Evolutionary conservation across 768 basidiomycete species (phyloP).

Genomic region (Pleurotus citrinopileatus): DNA sequence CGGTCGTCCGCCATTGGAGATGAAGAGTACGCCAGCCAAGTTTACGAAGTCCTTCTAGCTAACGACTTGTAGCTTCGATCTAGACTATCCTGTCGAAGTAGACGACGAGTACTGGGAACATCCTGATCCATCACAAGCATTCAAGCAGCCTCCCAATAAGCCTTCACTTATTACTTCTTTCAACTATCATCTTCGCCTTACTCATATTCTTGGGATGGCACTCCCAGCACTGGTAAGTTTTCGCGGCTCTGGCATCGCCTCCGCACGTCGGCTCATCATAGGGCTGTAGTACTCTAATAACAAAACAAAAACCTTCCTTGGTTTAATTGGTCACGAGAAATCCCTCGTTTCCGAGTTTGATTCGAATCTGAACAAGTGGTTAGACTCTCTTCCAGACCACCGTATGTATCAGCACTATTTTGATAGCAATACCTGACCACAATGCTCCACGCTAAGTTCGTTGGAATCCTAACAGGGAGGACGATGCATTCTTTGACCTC

Average conservation of each 20-base stretch:
- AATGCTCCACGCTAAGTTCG: conserved; percentile 30
- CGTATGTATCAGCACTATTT: conserved; percentile 29
- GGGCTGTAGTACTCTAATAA: conserved; percentile 65
- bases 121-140: conserved; percentile 52
- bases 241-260: conserved; percentile 15
- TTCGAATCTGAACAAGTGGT: conserved; percentile 70
- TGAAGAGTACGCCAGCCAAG: conserved; percentile 73
- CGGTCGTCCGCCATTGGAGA: conserved; percentile 71
- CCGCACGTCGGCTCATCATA: neutral
- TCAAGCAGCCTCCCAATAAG: conserved; percentile 60
- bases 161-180: conserved; percentile 57
- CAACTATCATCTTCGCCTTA: conserved; percentile 51
- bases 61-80: conserved; percentile 53
- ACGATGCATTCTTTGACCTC: conserved; percentile 50
- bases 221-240: conserved; percentile 57
- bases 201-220: conserved; percentile 57
- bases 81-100: conserved; percentile 60
- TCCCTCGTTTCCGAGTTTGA: conserved; percentile 69
- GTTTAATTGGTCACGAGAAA: conserved; percentile 51
- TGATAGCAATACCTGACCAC: neutral
- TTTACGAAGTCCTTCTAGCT: neutral
- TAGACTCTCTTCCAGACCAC: conserved; percentile 61
- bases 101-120: conserved; percentile 76
- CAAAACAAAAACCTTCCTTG: conserved; percentile 51
- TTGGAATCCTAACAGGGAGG: conserved; percentile 48